Evolutionary conservation across 1,284 basidiomycete genomes (phyloP).

Genomic region (Singerocomus rubriflavus): DNA sequence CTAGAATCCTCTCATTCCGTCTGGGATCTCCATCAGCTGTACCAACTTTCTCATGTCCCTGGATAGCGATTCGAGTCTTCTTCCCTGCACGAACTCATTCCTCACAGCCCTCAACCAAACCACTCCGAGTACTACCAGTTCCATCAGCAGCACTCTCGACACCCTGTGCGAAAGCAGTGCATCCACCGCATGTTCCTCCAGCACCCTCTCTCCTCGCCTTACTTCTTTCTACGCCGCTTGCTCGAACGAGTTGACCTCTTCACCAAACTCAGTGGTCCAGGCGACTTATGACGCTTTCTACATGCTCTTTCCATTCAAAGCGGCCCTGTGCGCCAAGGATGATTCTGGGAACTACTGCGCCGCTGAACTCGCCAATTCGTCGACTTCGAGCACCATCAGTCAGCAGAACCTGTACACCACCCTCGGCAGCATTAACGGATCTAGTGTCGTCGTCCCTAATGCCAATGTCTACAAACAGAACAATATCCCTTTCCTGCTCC

Average conservation of each 20-base stretch:
- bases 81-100: slow-evolving; percentile 64
- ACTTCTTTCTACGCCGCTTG: slow-evolving; percentile 70
- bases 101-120: slow-evolving; percentile 60
- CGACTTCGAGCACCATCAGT: background rate
- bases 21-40: slow-evolving; percentile 61
- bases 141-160: slow-evolving; percentile 52
- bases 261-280: slow-evolving; percentile 48
- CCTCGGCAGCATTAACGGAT: slow-evolving; percentile 8
- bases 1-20: slow-evolving; percentile 56
- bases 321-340: slow-evolving; percentile 73
- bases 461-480: slow-evolving; percentile 56
- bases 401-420: slow-evolving; percentile 19
- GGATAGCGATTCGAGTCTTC: slow-evolving; percentile 57
- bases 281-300: slow-evolving; percentile 79
- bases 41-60: slow-evolving; percentile 57
- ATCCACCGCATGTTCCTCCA: slow-evolving; percentile 52
- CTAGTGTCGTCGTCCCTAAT: slow-evolving; percentile 55
- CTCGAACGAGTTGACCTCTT: slow-evolving; percentile 59
- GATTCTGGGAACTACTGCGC: slow-evolving; percentile 69
- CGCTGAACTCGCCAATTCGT: slow-evolving; percentile 33
- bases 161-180: slow-evolving; percentile 53
- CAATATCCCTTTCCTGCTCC: slow-evolving; percentile 81
- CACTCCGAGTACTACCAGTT: slow-evolving; percentile 44
- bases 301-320: slow-evolving; percentile 58
- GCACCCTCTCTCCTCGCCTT: slow-evolving; percentile 58